Base-by-base conservation (phyloP, 192 early-diverging fungal genomes). In the Linnemannia zychae region DNA sequence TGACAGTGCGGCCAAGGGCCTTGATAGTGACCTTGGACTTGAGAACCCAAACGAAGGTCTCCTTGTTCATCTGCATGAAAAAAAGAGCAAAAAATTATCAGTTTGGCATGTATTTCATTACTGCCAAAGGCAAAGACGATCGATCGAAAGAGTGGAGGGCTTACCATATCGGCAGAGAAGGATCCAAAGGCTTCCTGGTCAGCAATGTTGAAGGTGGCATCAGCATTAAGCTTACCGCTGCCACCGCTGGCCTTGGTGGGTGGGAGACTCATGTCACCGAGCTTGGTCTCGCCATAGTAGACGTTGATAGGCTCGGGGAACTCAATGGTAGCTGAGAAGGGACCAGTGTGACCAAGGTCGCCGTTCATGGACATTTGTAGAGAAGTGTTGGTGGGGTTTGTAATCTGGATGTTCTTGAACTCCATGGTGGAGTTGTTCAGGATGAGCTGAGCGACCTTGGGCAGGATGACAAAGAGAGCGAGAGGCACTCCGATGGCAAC, bases 381-480 rank as follows among this genome's bases (percentile, higher is more conserved):
- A 13, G 74, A 76, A 28, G 57, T 79, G 47, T 92, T 86, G 15
- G 67, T 71, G 31, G 83, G 74, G 15, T 81, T 76, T 44, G 88
- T 75, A 68, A 91, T 93, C 33, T 81, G 78, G 47, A 90, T 87
- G 20, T 31, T 48, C 13, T 82, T 57, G 52, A 92, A 80, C 31
- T 49, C 48, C 52, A 92, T 84, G 34, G 68, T 71, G 4, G 88
- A 77, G 22, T 89, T 48, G 72, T 92, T 88, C 49, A 92, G 76
- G 44, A 86, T 82, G 4, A 68, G 50, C 82, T 91, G 90, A 24
- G 90, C 89, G 67, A 92, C 78, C 71, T 82, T 87, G 33, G 92
- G 92, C 68, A 93, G 81, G 67, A 89, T 82, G 7, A 92, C 92
- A 70, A 92, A 91, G 69, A 91, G 49, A 20, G 88, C 80, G 4